Evolutionary conservation across 345 rosid genomes (phyloP), one percentile per base, ranked within the genome.

Genomic region (Citrus cavaleriei): DNA sequence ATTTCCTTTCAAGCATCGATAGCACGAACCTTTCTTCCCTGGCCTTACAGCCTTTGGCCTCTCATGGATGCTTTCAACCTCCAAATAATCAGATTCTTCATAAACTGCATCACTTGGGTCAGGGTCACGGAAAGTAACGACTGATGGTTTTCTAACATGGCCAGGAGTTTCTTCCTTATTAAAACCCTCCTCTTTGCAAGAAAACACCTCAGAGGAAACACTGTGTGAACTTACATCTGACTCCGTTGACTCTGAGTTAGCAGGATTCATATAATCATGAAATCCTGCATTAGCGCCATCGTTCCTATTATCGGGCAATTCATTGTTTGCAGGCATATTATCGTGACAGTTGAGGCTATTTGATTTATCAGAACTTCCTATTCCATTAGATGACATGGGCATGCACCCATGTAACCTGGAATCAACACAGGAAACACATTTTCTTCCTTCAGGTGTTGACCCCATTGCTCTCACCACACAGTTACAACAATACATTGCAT

Each of bases 391-490:
- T 68, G 75, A 74, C 30, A 32, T 61, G 4, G 57, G 19, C 14
- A 30, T 32, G 35, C 75, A 18, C 9, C 19, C 86, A 63, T 51
- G 83, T 35, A 66, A 1, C 70, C 27, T 84, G 32, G n/a, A 74
- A 78, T 97, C 97, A 74, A 91, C 91, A 84, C 99, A 96, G 69
- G 79, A 27, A 61, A 84, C 76, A 65, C 98, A 94, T 85, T 94
- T 96, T 87, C 97, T 90, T 73, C 98, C 99, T 83, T 96, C 97
- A 22, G 95, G 97, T 92, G 93, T 90, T 13, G 95, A 87, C 49
- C 97, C 98, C 94, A 93, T 96, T 67, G 93, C 92, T 83, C 93
- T 88, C 68, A 93, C 55, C 80, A 93, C 91, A 79, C 98, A 96
- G 73, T 77, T 81, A 21, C 1, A 32, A 76, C 99, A 96, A 79